Conservation (phyloP, 2,329 filamentous ascomycete genomes). For the Davidsoniella eucalypti region DNA sequence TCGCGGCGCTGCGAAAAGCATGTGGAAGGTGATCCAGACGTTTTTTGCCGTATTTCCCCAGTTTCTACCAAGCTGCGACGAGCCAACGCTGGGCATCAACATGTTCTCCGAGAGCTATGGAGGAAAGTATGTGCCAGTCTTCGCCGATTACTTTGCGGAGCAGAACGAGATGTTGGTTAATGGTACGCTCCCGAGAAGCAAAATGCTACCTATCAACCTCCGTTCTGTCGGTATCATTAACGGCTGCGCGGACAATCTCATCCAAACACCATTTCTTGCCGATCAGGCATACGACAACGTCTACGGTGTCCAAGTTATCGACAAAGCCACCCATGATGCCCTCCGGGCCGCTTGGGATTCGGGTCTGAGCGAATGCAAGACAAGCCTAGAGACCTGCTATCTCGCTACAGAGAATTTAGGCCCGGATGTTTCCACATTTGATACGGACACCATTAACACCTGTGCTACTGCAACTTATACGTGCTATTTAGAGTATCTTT, state of each 20-base stretch:
- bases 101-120: conserved; percentile 56
- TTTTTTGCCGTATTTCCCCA: conserved; percentile 42
- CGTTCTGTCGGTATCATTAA: conserved; percentile 53
- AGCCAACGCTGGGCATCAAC: conserved; percentile 28
- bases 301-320: conserved; percentile 44
- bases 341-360: background rate
- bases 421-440: conserved; percentile 25
- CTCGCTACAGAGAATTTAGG: conserved; percentile 22
- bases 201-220: conserved; percentile 35
- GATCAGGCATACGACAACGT: conserved; percentile 46
- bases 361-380: background rate
- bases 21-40: conserved; percentile 50
- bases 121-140: conserved; percentile 52
- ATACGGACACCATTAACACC: conserved; percentile 14
- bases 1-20: conserved; percentile 36
- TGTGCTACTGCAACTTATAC: background rate
- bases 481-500: background rate
- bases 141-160: conserved; percentile 39
- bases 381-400: background rate
- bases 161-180: conserved; percentile 37
- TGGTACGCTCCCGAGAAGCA: conserved; percentile 21
- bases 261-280: conserved; percentile 42
- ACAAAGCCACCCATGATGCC: conserved; percentile 23
- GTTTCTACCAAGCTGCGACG: conserved; percentile 34
- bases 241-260: conserved; percentile 48